A percentile compares a stretch with the other conserved stretches of the same genome.
phyloP scores from a whole-genome alignment of 768 basidiomycete species.

The Mycena galericulata region DNA sequence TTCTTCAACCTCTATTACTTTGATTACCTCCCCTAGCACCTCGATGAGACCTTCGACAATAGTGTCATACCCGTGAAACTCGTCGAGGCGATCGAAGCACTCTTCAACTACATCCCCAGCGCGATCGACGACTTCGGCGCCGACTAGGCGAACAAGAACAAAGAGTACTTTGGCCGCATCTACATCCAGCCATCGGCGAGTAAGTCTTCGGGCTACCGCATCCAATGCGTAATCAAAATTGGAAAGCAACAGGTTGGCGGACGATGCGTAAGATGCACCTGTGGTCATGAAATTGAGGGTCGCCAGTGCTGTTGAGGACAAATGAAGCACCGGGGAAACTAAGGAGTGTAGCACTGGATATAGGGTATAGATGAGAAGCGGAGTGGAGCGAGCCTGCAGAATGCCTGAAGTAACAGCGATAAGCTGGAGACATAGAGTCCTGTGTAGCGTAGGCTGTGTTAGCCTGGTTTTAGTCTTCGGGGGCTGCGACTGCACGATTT shows the following conservation, averaged over 20 bases:
- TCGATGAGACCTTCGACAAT: slow-evolving; percentile 90
- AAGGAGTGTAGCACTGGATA: slow-evolving; percentile 92
- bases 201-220: slow-evolving; percentile 86
- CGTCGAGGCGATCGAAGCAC: slow-evolving; percentile 96
- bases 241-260: slow-evolving; percentile 88
- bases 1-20: slow-evolving; percentile 74
- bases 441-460: slow-evolving; percentile 76
- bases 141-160: slow-evolving; percentile 88
- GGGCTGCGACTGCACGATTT: slow-evolving; percentile 54
- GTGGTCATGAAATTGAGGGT: slow-evolving; percentile 78
- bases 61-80: slow-evolving; percentile 92
- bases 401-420: slow-evolving; percentile 80
- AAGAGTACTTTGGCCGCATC: slow-evolving; percentile 91
- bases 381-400: slow-evolving; percentile 76
- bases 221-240: slow-evolving; percentile 98
- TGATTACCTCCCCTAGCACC: slow-evolving; percentile 87
- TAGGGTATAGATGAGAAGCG: slow-evolving; percentile 80
- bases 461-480: slow-evolving; percentile 40
- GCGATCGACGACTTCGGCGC: slow-evolving; percentile 85
- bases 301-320: slow-evolving; percentile 82
- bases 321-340: slow-evolving; percentile 74
- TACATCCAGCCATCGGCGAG: slow-evolving; percentile 83
- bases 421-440: slow-evolving; percentile 76
- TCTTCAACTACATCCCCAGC: slow-evolving; percentile 97
- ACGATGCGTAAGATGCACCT: slow-evolving; percentile 89